Percentiles rank a stretch among this genome's conserved stretches.
These are phyloP conservation scores for Nematodospora anomalae DNA, from an alignment of 1,139 yeast genomes.

Conservation along the genomic window DNA sequence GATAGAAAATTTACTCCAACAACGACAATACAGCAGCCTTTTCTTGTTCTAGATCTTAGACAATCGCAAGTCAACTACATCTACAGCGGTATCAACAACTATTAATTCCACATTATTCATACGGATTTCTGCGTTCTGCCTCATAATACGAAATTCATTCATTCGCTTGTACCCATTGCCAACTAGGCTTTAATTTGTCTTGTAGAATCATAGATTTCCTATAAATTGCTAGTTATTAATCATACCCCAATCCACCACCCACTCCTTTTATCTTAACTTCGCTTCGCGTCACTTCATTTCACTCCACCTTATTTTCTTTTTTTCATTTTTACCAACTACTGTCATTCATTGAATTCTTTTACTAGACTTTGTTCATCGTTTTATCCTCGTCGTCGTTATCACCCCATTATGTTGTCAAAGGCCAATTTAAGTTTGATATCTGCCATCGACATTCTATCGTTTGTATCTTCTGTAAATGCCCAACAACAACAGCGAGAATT, in stretches of 20 bases:
- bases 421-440: slow-evolving; percentile 12
- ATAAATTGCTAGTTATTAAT: neutral
- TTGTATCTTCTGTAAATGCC: slow-evolving; percentile 7
- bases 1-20: too few relatives aligned
- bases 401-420: slow-evolving; percentile 11
- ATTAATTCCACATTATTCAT: too few relatives aligned
- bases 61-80: too few relatives aligned
- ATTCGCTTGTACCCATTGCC: too few relatives aligned
- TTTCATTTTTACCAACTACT: slow-evolving; percentile 11
- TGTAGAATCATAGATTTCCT: neutral
- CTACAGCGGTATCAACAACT: too few relatives aligned
- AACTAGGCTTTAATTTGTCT: too few relatives aligned
- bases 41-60: too few relatives aligned
- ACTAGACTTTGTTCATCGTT: neutral
- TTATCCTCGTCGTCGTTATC: too few relatives aligned
- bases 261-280: too few relatives aligned
- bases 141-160: too few relatives aligned
- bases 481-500: neutral
- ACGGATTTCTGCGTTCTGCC: too few relatives aligned
- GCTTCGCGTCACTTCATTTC: neutral
- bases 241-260: neutral
- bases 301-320: neutral
- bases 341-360: slow-evolving; percentile 10
- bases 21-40: too few relatives aligned
- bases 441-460: slow-evolving; percentile 13